A percentile compares a stretch with the other conserved stretches of the same genome.
Evolutionary conservation across 495 filamentous ascomycete species (phyloP).

Genomic region (Xylaria intraflava): DNA sequence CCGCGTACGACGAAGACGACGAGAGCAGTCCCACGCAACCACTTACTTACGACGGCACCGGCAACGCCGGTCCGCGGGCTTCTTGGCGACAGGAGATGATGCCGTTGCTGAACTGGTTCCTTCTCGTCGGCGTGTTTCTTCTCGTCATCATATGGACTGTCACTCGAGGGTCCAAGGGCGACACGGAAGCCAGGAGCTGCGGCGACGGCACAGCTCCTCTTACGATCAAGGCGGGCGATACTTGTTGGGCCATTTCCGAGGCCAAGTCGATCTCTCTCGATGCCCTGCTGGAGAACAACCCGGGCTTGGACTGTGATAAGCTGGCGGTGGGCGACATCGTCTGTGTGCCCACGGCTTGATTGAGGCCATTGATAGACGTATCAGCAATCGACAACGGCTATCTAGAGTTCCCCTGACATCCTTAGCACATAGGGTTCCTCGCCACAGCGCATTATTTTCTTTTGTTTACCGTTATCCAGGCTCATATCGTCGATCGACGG

Average conservation of each 20-base stretch:
- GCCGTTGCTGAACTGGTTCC: constrained; percentile 29
- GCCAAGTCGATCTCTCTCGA: constrained; percentile 18
- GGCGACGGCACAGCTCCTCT: constrained; percentile 14
- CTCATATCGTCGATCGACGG: neutral
- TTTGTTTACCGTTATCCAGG: neutral
- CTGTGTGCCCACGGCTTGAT: constrained; percentile 16
- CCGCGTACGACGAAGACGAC: constrained; percentile 19
- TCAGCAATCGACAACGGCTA: too few species aligned
- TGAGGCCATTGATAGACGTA: neutral
- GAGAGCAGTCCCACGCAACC: constrained; percentile 15
- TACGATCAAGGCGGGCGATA: constrained; percentile 23
- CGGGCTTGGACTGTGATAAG: constrained; percentile 25
- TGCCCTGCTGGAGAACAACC: constrained; percentile 19
- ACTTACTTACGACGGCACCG: constrained; percentile 1
- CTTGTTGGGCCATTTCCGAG: constrained; percentile 29
- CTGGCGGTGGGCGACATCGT: constrained; percentile 17
- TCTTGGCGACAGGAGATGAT: constrained; percentile 31
- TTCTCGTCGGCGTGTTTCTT: constrained; percentile 26
- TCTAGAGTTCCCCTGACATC: too few species aligned
- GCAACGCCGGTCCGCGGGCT: constrained; percentile 1
- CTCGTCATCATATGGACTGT: constrained; percentile 27
- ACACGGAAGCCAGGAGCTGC: constrained; percentile 9
- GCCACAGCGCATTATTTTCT: neutral
- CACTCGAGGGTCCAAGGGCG: constrained; percentile 3
- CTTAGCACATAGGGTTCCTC: neutral